Evolutionary conservation across 495 filamentous ascomycete species (phyloP), one percentile per base, ranked within the genome.

Genomic region (Annulohypoxylon bovei): DNA sequence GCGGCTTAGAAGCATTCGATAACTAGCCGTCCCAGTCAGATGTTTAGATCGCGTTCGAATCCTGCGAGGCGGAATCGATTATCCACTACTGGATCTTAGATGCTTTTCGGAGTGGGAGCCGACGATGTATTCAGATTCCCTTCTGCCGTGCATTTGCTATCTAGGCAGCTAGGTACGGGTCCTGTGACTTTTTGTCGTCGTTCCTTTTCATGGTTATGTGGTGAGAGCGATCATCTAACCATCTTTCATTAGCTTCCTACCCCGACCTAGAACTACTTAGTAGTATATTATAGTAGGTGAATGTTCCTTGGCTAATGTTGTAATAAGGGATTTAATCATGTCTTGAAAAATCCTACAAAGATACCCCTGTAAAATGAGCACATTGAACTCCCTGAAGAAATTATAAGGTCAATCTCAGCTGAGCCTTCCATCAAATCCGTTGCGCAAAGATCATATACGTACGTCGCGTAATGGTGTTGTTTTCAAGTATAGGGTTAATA

Each of bases 1-100:
- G 46, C 64, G 60, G 42, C 55, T 23, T 50, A 16, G 53, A 18
- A 4, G 25, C n/a, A 16, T 54, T 65, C 23, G 60, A 61, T 68
- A 68, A 53, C 39, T 68, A 65, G 33, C 61, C 61, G 65, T 68
- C 61, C 63, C 53, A 65, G 59, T 65, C 65, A 68, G 49, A 65
- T 50, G 49, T 54, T 52, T 68, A 72, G 33, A 72, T 72, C 46
- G 42, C 20, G 16, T 33, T 62, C 3, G 53, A 58, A 61, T 68
- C 60, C 70, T 65, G 30, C 55, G 30, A 58, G 39, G 60, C 55
- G 54, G 33, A 65, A 62, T 65, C 32, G 50, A 32, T n/a, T 49
- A 54, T 68, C 54, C 35, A 30, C 25, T 42, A 14, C 9, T 55
- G 16, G 44, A 49, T 58, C 65, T 66, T 23, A 27, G 39, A 37